These are phyloP conservation scores for Neopestalotiopsis rosae DNA, from an alignment of 2,329 filamentous ascomycete species.

Conservation along the genomic window DNA sequence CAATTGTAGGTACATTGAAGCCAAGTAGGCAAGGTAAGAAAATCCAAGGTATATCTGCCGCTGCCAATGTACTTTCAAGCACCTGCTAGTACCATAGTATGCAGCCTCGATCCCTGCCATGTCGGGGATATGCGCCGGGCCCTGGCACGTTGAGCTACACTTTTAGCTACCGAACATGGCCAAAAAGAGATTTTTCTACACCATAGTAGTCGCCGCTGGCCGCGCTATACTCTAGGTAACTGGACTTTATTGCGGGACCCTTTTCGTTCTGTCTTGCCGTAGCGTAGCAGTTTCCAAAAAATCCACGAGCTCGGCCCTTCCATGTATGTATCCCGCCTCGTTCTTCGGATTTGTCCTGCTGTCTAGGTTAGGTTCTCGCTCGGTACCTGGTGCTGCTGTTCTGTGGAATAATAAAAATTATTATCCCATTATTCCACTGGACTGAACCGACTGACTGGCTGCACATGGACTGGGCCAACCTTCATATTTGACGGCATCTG, in stretches of 20 bases:
- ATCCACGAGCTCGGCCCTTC: background rate
- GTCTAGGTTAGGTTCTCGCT: background rate
- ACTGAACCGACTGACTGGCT: too few relatives aligned
- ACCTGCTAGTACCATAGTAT: background rate
- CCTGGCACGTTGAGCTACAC: background rate
- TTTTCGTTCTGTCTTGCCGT: background rate
- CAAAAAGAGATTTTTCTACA: background rate
- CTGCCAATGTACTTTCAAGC: background rate
- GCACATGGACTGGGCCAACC: background rate
- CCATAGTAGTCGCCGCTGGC: background rate
- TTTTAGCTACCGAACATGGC: background rate
- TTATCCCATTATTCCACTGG: too few relatives aligned
- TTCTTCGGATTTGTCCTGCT: background rate
- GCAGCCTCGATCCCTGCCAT: slow-evolving; percentile 1
- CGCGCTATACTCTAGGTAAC: background rate
- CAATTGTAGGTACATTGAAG: too few relatives aligned
- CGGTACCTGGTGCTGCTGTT: background rate
- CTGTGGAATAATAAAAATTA: too few relatives aligned
- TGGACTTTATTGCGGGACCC: background rate
- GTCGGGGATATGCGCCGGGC: background rate
- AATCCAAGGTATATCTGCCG: background rate
- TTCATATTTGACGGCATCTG: slow-evolving; percentile 1
- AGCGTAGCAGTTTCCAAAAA: background rate
- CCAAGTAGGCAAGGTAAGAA: too few relatives aligned
- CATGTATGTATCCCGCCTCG: background rate